Evolutionary conservation across 345 rosid genomes (phyloP).

Genomic region (Fremontodendron californicum): DNA sequence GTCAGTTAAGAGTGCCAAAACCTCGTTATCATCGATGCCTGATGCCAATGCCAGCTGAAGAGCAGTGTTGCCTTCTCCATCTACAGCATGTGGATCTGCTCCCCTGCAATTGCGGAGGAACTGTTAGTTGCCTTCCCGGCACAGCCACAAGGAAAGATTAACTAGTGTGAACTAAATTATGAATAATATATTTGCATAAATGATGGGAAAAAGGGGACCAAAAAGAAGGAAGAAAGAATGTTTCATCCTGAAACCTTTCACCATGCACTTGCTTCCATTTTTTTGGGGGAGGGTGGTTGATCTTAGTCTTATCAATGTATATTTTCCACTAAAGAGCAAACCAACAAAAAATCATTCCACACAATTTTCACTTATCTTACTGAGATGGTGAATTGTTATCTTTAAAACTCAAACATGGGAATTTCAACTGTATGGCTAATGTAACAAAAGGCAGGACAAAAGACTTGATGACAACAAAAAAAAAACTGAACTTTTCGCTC

Average conservation of each 20-base stretch:
- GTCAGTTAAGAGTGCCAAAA: constrained; percentile 36
- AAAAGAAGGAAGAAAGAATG: not conserved
- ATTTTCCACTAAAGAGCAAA: not conserved
- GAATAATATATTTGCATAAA: not conserved
- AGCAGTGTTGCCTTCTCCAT: constrained; percentile 38
- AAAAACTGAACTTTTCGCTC: too few relatives aligned
- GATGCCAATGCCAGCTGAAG: constrained; percentile 40
- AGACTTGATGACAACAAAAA: too few relatives aligned
- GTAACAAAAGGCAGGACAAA: too few relatives aligned
- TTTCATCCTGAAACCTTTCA: not conserved
- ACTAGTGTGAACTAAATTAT: not conserved
- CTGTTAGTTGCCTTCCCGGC: not conserved
- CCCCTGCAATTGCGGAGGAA: constrained; percentile 40
- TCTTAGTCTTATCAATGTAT: not conserved
- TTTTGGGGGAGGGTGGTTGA: not conserved
- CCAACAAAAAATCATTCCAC: too few relatives aligned
- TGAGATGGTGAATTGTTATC: too few relatives aligned
- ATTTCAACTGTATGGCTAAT: too few relatives aligned
- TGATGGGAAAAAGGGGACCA: not conserved
- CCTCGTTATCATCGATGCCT: constrained; percentile 39
- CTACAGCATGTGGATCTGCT: constrained; percentile 52
- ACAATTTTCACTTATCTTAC: too few relatives aligned
- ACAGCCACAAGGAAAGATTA: too few relatives aligned
- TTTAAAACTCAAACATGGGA: too few relatives aligned
- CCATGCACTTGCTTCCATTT: not conserved